Conservation (phyloP, 257 asterid genomes). For the Fraxinus americana region DNA sequence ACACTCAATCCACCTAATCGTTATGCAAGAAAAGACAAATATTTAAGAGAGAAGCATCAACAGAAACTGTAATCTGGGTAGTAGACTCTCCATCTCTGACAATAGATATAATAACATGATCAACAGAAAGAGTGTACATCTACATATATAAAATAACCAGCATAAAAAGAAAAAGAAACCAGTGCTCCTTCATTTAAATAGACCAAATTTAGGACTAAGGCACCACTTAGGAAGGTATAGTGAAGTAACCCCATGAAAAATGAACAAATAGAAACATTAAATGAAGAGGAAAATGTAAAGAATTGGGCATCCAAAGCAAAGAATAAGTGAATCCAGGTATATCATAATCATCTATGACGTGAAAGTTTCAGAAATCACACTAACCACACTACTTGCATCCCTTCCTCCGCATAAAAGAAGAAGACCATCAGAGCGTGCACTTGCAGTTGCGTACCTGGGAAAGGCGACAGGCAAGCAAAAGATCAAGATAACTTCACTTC, state of each 20-base stretch:
- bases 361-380: constrained; percentile 23
- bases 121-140: not conserved
- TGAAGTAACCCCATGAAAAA: constrained; percentile 5
- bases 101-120: not conserved
- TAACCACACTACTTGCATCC: constrained; percentile 94
- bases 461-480: constrained; percentile 20
- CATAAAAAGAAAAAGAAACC: constrained; percentile 17
- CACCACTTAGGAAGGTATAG: not conserved
- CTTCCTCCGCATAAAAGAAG: constrained; percentile 99
- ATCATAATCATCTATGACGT: constrained; percentile 15
- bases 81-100: not conserved
- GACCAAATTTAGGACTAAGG: constrained; percentile 5
- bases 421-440: constrained; percentile 99
- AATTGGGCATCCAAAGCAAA: constrained; percentile 6
- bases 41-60: not conserved
- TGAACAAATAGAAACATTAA: not conserved
- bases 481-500: constrained; percentile 16
- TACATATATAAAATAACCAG: not conserved
- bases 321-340: constrained; percentile 12
- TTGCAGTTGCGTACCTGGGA: constrained; percentile 96
- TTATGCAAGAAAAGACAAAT: constrained; percentile 2
- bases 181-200: not conserved
- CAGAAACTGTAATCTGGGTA: not conserved
- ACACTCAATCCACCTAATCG: not conserved
- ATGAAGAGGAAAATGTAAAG: not conserved